These are phyloP conservation scores for Fraxinus baroniana DNA, from an alignment of 305 asterid genomes.

Conservation along the genomic window DNA sequence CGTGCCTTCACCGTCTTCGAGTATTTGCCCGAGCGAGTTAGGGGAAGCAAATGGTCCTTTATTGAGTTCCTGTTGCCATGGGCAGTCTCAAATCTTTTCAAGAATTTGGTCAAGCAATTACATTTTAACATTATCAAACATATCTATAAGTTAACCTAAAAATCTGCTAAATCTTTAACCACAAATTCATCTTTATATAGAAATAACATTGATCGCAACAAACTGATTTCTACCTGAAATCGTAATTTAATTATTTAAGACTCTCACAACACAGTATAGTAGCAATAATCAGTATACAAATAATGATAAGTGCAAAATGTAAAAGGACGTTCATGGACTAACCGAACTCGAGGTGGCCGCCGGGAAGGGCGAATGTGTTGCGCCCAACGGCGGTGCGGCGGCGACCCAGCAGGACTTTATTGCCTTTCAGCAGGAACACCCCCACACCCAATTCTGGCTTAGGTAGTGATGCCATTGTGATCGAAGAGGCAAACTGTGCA, in stretches of 20 bases:
- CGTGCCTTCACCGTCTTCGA: neutral
- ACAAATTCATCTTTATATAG: neutral
- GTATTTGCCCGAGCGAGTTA: neutral
- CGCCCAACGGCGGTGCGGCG: constrained; percentile 49
- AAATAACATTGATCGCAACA: neutral
- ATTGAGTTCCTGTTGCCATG: neutral
- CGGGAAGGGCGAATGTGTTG: constrained; percentile 58
- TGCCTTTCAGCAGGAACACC: constrained; percentile 51
- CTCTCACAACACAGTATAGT: neutral
- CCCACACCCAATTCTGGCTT: constrained; percentile 50
- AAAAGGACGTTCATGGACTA: neutral
- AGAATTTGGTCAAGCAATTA: neutral
- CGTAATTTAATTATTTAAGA: neutral
- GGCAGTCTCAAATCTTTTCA: neutral
- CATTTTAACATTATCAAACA: neutral
- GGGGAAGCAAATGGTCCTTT: neutral
- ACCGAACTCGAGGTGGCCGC: constrained; percentile 76
- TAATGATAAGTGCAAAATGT: neutral
- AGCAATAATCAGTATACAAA: neutral
- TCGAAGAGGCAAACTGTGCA: neutral
- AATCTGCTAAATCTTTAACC: neutral
- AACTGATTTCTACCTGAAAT: neutral
- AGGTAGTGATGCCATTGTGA: constrained; percentile 17
- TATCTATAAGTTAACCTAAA: neutral
- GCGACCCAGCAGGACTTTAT: constrained; percentile 54